Evolutionary conservation across 768 basidiomycete genomes (phyloP).

Genomic region (Agaricus blazei): DNA sequence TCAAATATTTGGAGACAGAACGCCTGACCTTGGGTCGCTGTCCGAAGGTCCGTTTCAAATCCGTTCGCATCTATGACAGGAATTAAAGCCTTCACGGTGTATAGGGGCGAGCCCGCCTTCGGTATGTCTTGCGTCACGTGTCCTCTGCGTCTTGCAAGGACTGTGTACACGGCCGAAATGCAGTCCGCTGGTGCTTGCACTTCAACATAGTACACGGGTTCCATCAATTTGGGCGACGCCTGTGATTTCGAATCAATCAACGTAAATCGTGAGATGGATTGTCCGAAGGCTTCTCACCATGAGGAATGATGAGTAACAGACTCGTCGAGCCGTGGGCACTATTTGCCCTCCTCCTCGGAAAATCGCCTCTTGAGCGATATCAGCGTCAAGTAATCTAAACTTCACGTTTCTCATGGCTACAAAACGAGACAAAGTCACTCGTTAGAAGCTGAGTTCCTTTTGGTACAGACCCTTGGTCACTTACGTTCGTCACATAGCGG

Average conservation of each 20-base stretch:
- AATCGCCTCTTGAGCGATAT: conserved; percentile 91
- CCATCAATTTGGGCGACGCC: conserved; percentile 94
- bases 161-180: conserved; percentile 97
- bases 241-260: conserved; percentile 22
- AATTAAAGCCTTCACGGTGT: conserved; percentile 97
- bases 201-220: conserved; percentile 98
- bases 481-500: conserved; percentile 97
- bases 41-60: conserved; percentile 96
- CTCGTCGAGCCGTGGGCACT: conserved; percentile 96
- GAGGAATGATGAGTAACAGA: conserved; percentile 98
- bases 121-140: conserved; percentile 98
- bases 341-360: conserved; percentile 98
- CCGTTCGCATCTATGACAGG: conserved; percentile 99
- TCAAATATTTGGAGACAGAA: conserved; percentile 97
- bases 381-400: conserved; percentile 92
- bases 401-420: conserved; percentile 98
- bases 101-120: conserved; percentile 95
- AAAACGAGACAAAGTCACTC: conserved; percentile 1
- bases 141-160: conserved; percentile 96
- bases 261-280: conserved; percentile 1
- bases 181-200: conserved; percentile 99
- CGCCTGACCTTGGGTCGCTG: conserved; percentile 98
- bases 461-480: conserved; percentile 27
- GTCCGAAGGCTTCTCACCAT: conserved; percentile 58
- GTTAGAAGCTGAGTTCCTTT: background rate